These are phyloP conservation scores for Herpetomonas muscarum DNA, from an alignment of 208 protist genomes.

Conservation along the genomic window DNA sequence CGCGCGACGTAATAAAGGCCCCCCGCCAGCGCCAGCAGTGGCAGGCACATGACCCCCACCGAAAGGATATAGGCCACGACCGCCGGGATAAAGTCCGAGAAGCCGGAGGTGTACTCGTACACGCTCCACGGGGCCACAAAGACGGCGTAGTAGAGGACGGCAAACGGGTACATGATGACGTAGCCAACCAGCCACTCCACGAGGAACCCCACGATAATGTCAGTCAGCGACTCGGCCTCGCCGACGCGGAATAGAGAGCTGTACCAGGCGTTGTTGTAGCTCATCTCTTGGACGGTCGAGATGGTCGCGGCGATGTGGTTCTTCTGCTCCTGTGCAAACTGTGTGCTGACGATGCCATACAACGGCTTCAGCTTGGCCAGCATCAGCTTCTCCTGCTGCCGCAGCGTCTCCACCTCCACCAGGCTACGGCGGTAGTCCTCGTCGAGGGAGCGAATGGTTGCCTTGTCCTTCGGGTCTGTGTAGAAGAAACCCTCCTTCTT, in stretches of 20 bases:
- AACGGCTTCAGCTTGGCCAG: constrained; percentile 80
- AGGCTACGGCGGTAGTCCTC: constrained; percentile 49
- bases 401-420: constrained; percentile 41
- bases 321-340: constrained; percentile 79
- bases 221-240: constrained; percentile 65
- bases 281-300: constrained; percentile 46
- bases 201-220: constrained; percentile 80
- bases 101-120: constrained; percentile 67
- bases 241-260: constrained; percentile 59
- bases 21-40: constrained; percentile 42
- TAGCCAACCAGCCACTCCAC: constrained; percentile 76
- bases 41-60: constrained; percentile 59
- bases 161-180: constrained; percentile 80
- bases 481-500: constrained; percentile 66
- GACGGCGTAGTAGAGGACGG: constrained; percentile 77
- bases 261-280: constrained; percentile 87
- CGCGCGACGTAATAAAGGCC: constrained; percentile 30
- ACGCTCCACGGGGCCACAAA: constrained; percentile 73
- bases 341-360: constrained; percentile 72
- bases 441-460: constrained; percentile 69
- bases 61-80: constrained; percentile 49
- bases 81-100: constrained; percentile 51
- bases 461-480: constrained; percentile 47
- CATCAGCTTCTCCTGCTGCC: constrained; percentile 63
- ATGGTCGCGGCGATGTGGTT: constrained; percentile 52